Conservation (phyloP, 768 basidiomycete genomes). For the Tulasnella sp. region DNA sequence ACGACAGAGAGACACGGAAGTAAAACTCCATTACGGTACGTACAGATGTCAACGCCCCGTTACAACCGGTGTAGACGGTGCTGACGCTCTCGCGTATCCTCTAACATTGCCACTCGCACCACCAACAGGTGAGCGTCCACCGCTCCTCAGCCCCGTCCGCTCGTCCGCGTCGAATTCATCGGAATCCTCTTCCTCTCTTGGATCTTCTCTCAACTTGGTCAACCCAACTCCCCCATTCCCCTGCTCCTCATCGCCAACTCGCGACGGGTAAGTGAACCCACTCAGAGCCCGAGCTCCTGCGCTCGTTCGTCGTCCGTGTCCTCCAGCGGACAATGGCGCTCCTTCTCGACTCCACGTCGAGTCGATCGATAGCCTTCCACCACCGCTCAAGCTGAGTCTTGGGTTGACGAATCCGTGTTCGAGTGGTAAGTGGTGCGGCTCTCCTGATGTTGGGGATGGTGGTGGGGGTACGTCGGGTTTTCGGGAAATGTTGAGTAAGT, state of each 20-base stretch:
- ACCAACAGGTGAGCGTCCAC: not conserved
- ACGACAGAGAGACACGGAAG: not conserved
- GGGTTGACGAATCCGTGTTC: conserved; percentile 33
- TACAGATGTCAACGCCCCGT: conserved; percentile 8
- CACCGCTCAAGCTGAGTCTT: conserved; percentile 22
- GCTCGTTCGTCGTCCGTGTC: conserved; percentile 12
- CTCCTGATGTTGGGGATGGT: conserved; percentile 2
- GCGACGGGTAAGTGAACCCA: conserved; percentile 23
- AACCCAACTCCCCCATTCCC: conserved; percentile 24
- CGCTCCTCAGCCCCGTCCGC: conserved; percentile 27
- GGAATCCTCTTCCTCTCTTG: conserved; percentile 23
- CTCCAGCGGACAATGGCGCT: conserved; percentile 12
- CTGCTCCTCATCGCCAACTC: conserved; percentile 25
- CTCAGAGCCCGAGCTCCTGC: not conserved
- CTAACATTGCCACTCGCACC: not conserved
- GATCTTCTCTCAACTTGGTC: conserved; percentile 29
- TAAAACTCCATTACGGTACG: not conserved
- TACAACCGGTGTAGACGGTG: conserved; percentile 29
- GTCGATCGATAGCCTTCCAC: conserved; percentile 18
- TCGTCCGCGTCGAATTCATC: conserved; percentile 21
- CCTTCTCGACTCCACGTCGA: conserved; percentile 29
- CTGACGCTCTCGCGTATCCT: conserved; percentile 1
- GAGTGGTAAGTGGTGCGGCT: conserved; percentile 20
- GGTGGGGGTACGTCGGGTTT: conserved; percentile 39
- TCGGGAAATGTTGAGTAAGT: conserved; percentile 84